Conservation (phyloP, 164 flowering plant species). For the Annona cherimola region DNA sequence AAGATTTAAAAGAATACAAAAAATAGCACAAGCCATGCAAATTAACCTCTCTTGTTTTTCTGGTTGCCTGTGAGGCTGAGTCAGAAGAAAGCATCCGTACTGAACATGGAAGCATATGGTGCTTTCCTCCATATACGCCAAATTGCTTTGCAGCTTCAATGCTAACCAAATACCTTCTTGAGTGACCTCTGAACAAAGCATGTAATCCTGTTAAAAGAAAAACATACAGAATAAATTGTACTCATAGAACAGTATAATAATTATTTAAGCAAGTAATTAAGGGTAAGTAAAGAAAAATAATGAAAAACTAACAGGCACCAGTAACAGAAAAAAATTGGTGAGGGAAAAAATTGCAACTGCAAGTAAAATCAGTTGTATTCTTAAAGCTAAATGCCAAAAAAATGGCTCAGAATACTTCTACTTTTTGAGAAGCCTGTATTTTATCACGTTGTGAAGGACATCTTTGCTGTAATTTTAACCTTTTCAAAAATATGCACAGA, state of each 20-base stretch:
- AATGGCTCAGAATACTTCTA: too few relatives aligned
- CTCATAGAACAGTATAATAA: neutral
- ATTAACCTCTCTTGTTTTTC: slow-evolving; percentile 16
- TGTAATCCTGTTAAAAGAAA: slow-evolving; percentile 17
- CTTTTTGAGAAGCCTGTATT: too few relatives aligned
- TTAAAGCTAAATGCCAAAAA: too few relatives aligned
- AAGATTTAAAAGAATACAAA: neutral
- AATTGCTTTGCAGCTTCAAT: slow-evolving; percentile 10
- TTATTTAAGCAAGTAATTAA: neutral
- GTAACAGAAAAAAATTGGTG: too few relatives aligned
- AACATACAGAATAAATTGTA: neutral
- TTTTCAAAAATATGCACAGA: too few relatives aligned
- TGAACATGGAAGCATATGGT: slow-evolving; percentile 12
- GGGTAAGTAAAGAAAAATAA: neutral
- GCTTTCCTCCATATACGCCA: neutral
- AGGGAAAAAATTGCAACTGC: too few relatives aligned
- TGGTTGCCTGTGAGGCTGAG: slow-evolving; percentile 27
- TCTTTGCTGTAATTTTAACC: too few relatives aligned
- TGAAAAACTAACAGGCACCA: too few relatives aligned
- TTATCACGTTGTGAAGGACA: too few relatives aligned
- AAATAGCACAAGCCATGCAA: neutral
- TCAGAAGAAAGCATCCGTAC: slow-evolving; percentile 26
- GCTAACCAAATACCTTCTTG: slow-evolving; percentile 9
- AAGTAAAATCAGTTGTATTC: too few relatives aligned
- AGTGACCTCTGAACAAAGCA: slow-evolving; percentile 5